Base-by-base conservation (phyloP, 192 early-diverging fungal genomes). In the Coemansia asiatica region DNA sequence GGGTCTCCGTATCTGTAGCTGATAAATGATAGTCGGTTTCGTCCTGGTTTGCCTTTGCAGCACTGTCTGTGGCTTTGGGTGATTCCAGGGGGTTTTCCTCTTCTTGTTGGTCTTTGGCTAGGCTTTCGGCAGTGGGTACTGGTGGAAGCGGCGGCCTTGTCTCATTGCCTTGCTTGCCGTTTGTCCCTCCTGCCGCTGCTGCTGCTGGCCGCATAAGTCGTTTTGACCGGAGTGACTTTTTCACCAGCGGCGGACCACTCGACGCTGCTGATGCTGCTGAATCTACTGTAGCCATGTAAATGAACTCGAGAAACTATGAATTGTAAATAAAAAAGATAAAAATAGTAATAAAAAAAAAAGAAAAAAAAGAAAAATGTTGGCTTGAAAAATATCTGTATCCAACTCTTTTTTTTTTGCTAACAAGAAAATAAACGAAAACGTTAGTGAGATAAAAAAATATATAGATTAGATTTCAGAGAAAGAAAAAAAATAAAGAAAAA, bases 141-240 rank as follows among this genome's bases (percentile, higher is more conserved):
- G 56, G 58, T 21, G 35, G 63, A 22, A 49, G 36, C 16, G 53
- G 29, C 10, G 38, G 36, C 53, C 8, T 19, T 15, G 53, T 25
- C 38, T 48, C 56, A 31, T 36, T 27, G 57, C 68, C 61, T 15
- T 12, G 4, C n/a, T 56, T 54, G 0, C 40, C 40, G 16, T 13
- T 13, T 13, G 40, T 15, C 16, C 53, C 26, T 54, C 13, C 56
- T 19, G 55, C 19, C 40, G 33, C 44, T 33, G 26, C 53, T 53
- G 60, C 23, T 21, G 63, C 79, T 12, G 79, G 79, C 1, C 79
- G 79, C 79, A 81, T 81, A 18, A 81, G 72, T 22, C 79, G 69
- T 61, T 81, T 81, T 6, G 69, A 75, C 44, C 79, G 66, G 25
- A 75, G 73, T 31, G 73, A 81, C 49, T 81, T 81, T 40, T 80